Evolutionary conservation across 2,329 filamentous ascomycete genomes (phyloP).

Genomic region (Hypoxylon sp.): DNA sequence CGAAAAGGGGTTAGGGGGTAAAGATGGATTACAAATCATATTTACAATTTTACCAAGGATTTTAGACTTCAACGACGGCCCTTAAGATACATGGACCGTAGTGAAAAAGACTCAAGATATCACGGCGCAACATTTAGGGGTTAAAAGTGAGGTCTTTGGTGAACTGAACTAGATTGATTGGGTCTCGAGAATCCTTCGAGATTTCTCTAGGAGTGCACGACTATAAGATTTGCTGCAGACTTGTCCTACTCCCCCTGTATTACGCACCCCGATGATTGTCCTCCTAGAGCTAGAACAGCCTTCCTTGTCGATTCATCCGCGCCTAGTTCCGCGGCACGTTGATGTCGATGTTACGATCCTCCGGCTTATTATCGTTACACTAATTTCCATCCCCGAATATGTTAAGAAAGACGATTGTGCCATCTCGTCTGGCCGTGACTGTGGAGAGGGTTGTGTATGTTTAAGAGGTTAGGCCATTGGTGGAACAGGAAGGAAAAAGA

Average conservation of each 20-base stretch:
- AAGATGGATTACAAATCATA: background rate
- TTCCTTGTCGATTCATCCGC: background rate
- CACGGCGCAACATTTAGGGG: background rate
- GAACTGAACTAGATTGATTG: conserved; percentile 6
- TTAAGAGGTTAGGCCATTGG: conserved; percentile 11
- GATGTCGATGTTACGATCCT: background rate
- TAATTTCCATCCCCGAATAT: background rate
- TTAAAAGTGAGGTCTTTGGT: background rate
- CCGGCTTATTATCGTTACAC: conserved; percentile 5
- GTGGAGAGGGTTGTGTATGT: background rate
- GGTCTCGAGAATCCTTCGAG: background rate
- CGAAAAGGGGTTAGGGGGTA: background rate
- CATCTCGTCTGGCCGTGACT: background rate
- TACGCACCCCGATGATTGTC: background rate
- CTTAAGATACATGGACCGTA: background rate
- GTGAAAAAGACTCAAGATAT: background rate
- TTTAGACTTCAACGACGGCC: background rate
- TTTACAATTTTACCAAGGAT: background rate
- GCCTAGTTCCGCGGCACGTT: background rate
- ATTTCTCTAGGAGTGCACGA: conserved; percentile 10
- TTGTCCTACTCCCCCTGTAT: conserved; percentile 3
- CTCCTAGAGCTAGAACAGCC: conserved; percentile 4
- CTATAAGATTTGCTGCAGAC: background rate
- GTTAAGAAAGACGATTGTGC: conserved; percentile 10
- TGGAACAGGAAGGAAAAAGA: conserved; percentile 24